phyloP scores from a whole-genome alignment of 108 stramenopile genomes.

The Pseudonitzschia pungens region DNA sequence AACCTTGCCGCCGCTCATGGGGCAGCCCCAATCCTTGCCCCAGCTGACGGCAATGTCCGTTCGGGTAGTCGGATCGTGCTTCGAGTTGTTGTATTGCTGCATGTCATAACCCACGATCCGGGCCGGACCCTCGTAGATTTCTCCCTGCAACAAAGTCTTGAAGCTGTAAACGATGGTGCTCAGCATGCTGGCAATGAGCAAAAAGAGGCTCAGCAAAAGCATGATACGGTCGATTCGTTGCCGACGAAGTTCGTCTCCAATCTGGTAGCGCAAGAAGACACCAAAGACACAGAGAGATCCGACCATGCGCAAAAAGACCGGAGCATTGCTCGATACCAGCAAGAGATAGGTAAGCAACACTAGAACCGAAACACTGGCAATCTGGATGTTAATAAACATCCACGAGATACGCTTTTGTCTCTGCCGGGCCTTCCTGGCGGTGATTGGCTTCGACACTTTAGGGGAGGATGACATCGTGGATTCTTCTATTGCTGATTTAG shows the following conservation, averaged over 20 bases:
- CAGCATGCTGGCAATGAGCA: constrained; percentile 41
- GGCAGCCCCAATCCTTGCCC: constrained; percentile 53
- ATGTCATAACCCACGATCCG: constrained; percentile 46
- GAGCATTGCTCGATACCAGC: constrained; percentile 32
- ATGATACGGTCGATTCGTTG: constrained; percentile 41
- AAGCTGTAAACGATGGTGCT: constrained; percentile 31
- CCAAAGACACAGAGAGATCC: constrained; percentile 34
- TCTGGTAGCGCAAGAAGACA: constrained; percentile 36
- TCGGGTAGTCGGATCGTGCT: constrained; percentile 32
- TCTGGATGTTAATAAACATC: constrained; percentile 30
- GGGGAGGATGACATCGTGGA: neutral
- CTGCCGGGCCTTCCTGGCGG: neutral
- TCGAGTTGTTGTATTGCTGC: constrained; percentile 33
- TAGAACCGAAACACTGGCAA: constrained; percentile 19
- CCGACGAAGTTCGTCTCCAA: constrained; percentile 47
- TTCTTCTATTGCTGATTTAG: neutral
- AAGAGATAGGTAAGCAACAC: constrained; percentile 43
- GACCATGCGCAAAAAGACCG: constrained; percentile 15
- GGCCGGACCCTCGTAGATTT: constrained; percentile 50
- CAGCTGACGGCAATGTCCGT: constrained; percentile 45
- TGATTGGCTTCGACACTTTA: neutral
- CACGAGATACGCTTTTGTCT: constrained; percentile 12
- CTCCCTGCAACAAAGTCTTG: constrained; percentile 33
- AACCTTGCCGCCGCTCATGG: constrained; percentile 25
- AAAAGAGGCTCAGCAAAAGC: constrained; percentile 36